These are phyloP conservation scores for Coemansia sp. DNA, from an alignment of 192 early-diverging fungal genomes.

Conservation along the genomic window DNA sequence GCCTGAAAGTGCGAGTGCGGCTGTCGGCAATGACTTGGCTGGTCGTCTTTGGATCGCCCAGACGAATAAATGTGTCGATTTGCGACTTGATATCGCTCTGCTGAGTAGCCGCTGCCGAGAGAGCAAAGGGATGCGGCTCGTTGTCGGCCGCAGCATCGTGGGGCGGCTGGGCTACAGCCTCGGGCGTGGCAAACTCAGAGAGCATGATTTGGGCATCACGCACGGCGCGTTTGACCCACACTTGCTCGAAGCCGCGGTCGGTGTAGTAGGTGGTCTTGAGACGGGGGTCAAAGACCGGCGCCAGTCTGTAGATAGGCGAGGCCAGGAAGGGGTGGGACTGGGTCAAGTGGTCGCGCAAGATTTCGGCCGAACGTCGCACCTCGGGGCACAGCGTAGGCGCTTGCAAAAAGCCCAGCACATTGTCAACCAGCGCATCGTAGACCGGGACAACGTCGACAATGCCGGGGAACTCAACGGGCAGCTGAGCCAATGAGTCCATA, in stretches of 20 bases:
- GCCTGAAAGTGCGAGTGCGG: conserved; percentile 33
- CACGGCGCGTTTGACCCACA: conserved; percentile 36
- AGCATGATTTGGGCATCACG: conserved; percentile 37
- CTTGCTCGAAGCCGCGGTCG: conserved; percentile 36
- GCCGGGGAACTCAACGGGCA: conserved; percentile 34
- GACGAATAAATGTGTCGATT: conserved; percentile 34
- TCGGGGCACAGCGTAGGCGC: conserved; percentile 18
- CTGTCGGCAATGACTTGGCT: conserved; percentile 34
- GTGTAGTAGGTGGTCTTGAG: conserved; percentile 43
- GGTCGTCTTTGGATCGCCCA: conserved; percentile 16
- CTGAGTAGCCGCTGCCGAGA: conserved; percentile 5
- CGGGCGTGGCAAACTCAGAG: conserved; percentile 24
- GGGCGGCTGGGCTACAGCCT: not conserved
- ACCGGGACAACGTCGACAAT: conserved; percentile 46
- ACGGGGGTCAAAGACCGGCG: conserved; percentile 50
- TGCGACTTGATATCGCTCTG: conserved; percentile 21
- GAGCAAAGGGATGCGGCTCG: conserved; percentile 13
- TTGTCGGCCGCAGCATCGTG: not conserved
- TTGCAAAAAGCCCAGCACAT: conserved; percentile 29
- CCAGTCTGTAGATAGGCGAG: conserved; percentile 50
- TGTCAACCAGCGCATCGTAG: conserved; percentile 39
- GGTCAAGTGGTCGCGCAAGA: conserved; percentile 33
- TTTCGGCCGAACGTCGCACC: conserved; percentile 29
- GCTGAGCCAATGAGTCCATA: conserved; percentile 7
- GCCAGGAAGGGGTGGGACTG: conserved; percentile 54